A percentile compares a stretch with the other conserved stretches of the same genome.
phyloP scores from a whole-genome alignment of 345 rosid genomes.

The Moricandia arvensis region DNA sequence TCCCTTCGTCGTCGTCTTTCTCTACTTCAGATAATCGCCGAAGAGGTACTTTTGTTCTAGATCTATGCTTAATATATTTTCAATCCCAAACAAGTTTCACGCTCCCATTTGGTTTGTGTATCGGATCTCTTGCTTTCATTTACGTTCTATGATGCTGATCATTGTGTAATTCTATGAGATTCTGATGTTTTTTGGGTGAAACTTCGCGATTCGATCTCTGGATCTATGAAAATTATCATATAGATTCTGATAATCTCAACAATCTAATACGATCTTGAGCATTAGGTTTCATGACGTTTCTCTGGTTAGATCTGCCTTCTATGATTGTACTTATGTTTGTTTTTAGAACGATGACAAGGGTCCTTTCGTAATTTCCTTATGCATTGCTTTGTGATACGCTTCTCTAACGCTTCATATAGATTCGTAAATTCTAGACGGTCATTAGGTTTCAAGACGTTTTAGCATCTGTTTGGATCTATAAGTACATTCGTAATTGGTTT shows the following conservation, averaged over 20 bases:
- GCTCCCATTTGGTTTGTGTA: not conserved
- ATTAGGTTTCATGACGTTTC: not conserved
- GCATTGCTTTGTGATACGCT: not conserved
- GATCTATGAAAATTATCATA: not conserved
- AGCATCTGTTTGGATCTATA: not conserved
- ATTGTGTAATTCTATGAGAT: not conserved
- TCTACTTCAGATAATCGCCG: not conserved
- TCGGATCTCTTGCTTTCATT: not conserved
- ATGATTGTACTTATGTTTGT: not conserved
- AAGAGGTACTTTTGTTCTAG: conserved; percentile 7
- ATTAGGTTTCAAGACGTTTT: not conserved
- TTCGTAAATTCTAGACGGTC: no score
- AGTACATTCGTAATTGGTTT: not conserved
- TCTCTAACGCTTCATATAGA: no score
- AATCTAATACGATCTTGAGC: not conserved
- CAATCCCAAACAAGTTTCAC: not conserved
- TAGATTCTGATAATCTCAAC: not conserved
- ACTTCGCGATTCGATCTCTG: not conserved
- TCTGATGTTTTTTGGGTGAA: not conserved
- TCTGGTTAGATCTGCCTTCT: conserved; percentile 7
- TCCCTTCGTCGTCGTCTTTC: conserved; percentile 7
- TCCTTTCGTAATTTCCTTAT: not conserved
- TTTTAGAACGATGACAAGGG: not conserved
- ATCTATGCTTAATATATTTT: not conserved
- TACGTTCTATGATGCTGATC: not conserved